phyloP scores from a whole-genome alignment of 805 yeast genomes.

The Clavispora vitiphila region DNA sequence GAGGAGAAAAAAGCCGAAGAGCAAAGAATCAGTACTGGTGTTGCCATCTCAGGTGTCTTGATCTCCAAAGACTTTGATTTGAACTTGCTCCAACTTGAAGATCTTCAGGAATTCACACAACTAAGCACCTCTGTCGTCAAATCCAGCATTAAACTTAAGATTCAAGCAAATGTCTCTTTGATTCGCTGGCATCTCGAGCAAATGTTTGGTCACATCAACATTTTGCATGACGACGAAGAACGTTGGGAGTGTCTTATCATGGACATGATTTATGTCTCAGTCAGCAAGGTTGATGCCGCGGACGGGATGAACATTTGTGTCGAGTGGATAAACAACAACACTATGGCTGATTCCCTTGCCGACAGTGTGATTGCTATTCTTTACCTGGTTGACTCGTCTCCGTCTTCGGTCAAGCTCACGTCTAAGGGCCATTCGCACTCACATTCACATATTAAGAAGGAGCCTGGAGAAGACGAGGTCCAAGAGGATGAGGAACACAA shows the following conservation, averaged over 20 bases:
- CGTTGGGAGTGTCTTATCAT: constrained; percentile 41
- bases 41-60: constrained; percentile 68
- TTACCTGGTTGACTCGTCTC: constrained; percentile 88
- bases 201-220: constrained; percentile 85
- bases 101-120: constrained; percentile 83
- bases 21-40: constrained; percentile 21
- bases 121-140: constrained; percentile 78
- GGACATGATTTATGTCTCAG: constrained; percentile 39
- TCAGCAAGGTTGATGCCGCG: constrained; percentile 30
- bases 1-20: constrained; percentile 10
- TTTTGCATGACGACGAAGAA: constrained; percentile 51
- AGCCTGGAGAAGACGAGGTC: constrained; percentile 15
- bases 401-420: constrained; percentile 88
- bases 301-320: constrained; percentile 50
- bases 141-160: constrained; percentile 73
- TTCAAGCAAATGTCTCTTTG: constrained; percentile 75
- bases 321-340: constrained; percentile 84
- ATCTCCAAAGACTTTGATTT: constrained; percentile 90
- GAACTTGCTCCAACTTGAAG: constrained; percentile 76
- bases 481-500: constrained; percentile 11
- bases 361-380: constrained; percentile 89
- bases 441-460: constrained; percentile 27
- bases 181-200: constrained; percentile 87
- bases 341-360: constrained; percentile 86
- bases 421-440: constrained; percentile 48